Evolutionary conservation across 192 early-diverging fungal genomes (phyloP), one percentile per base, ranked within the genome.

Genomic region (Coemansia biformis): DNA sequence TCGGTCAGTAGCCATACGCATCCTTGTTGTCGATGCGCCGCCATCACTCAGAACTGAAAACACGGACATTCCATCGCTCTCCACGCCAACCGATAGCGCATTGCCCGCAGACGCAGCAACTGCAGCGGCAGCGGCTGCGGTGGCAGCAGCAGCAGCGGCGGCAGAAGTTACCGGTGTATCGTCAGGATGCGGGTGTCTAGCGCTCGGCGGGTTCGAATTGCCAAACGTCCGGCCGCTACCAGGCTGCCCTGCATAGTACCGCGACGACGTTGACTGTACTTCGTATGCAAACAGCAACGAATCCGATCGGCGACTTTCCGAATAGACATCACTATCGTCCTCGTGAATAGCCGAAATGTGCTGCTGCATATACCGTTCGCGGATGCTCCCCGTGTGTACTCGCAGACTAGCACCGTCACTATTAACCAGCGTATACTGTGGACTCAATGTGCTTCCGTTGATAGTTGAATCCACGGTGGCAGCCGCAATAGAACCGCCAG

Each of bases 321-420:
- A 56, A 21, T 59, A 58, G 40, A 52, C 51, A 19, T 54, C 63
- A 23, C 52, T 46, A 28, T 72, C 68, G 32, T 64, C 61, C 28
- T 72, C 61, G 28, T 59, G 54, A 21, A 61, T 70, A 10, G 59
- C 59, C 30, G 68, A 59, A 8, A 58, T 58, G 3, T 50, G 54
- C 10, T 45, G 43, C 32, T 72, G 50, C 12, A 59, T 46, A 36
- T 72, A 37, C 26, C 69, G 69, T 57, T 72, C 69, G 30, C 69
- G 57, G 13, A 73, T 73, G 24, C 69, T 73, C 3, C 69, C 69
- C 12, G 69, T 73, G 28, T 73, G 69, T 10, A 73, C 69, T 0
- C 69, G 57, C 53, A 73, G 29, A 22, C 69, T 73, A 11, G 69
- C 69, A 0, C 69, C 62, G 21, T 73, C 69, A 50, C 69, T 73